A percentile compares a stretch with the other conserved stretches of the same genome.
phyloP scores from a whole-genome alignment of 495 filamentous ascomycete species.

The Podospora tetraspora region DNA sequence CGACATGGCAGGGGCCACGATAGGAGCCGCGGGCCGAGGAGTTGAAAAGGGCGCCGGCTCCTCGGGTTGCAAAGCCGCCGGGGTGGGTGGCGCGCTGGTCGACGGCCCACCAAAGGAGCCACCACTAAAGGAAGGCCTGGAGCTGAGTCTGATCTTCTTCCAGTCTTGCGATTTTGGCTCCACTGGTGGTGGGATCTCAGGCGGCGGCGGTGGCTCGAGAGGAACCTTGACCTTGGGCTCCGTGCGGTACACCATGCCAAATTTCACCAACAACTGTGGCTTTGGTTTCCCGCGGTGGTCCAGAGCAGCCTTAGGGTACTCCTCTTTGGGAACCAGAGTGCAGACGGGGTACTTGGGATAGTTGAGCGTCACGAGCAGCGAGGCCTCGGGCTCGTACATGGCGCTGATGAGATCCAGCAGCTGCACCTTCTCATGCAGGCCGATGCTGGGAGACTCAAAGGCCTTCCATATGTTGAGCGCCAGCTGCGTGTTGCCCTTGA shows the following conservation, averaged over 20 bases:
- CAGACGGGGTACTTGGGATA: conserved; percentile 69
- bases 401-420: conserved; percentile 70
- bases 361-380: conserved; percentile 56
- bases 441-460: conserved; percentile 60
- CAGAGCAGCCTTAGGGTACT: neutral
- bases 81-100: conserved; percentile 15
- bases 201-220: conserved; percentile 13
- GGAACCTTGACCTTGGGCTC: conserved; percentile 22
- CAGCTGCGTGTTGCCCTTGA: conserved; percentile 56
- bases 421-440: conserved; percentile 66
- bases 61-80: conserved; percentile 16
- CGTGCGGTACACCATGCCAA: conserved; percentile 31
- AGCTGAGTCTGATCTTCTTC: conserved; percentile 32
- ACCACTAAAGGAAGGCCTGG: conserved; percentile 25
- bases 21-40: conserved; percentile 11
- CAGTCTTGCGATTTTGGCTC: conserved; percentile 24
- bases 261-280: conserved; percentile 27
- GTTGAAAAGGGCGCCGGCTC: conserved; percentile 27
- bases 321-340: conserved; percentile 36
- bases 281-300: conserved; percentile 16
- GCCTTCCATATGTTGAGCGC: conserved; percentile 74
- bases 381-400: conserved; percentile 63
- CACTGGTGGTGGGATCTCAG: conserved; percentile 20
- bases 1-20: neutral
- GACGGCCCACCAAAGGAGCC: conserved; percentile 18